A percentile compares a stretch with the other conserved stretches of the same genome.
These are phyloP conservation scores for Grosmannia serpens DNA, from an alignment of 2,329 filamentous ascomycete species.

Conservation along the genomic window DNA sequence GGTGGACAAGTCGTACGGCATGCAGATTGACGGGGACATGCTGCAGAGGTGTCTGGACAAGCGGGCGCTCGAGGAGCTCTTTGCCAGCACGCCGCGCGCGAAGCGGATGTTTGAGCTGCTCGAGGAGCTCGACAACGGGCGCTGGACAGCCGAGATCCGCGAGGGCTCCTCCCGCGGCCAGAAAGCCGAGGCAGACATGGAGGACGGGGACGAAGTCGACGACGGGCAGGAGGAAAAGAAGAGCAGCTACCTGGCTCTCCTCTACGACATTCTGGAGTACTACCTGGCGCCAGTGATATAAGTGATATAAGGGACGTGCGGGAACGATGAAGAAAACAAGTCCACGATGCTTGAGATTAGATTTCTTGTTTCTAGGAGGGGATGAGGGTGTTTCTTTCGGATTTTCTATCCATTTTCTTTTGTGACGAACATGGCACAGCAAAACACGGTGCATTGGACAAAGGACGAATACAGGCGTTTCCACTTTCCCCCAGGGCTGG, in stretches of 20 bases:
- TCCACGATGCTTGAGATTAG: not conserved
- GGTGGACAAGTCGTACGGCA: conserved; percentile 29
- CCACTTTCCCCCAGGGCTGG: not conserved
- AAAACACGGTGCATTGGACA: not conserved
- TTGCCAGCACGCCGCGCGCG: conserved; percentile 21
- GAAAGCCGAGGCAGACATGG: conserved; percentile 13
- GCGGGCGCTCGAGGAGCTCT: conserved; percentile 31
- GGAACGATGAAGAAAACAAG: not conserved
- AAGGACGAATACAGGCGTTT: not conserved
- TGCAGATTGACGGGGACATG: conserved; percentile 60
- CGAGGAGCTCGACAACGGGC: conserved; percentile 34
- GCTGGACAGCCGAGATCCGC: conserved; percentile 19
- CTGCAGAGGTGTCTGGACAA: conserved; percentile 41
- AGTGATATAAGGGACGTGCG: conserved; percentile 26
- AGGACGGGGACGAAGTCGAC: conserved; percentile 17
- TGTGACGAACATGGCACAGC: not conserved
- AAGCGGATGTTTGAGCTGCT: conserved; percentile 37
- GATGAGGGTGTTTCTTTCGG: not conserved
- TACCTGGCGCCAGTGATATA: conserved; percentile 39
- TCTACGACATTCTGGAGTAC: conserved; percentile 43
- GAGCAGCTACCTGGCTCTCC: conserved; percentile 31
- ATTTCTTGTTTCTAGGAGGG: not conserved
- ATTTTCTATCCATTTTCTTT: not conserved
- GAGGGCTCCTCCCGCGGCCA: too few species aligned
- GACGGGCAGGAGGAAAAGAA: conserved; percentile 12